Conservation (phyloP, 306 rosid species). For the Pyrus betulifolia region DNA sequence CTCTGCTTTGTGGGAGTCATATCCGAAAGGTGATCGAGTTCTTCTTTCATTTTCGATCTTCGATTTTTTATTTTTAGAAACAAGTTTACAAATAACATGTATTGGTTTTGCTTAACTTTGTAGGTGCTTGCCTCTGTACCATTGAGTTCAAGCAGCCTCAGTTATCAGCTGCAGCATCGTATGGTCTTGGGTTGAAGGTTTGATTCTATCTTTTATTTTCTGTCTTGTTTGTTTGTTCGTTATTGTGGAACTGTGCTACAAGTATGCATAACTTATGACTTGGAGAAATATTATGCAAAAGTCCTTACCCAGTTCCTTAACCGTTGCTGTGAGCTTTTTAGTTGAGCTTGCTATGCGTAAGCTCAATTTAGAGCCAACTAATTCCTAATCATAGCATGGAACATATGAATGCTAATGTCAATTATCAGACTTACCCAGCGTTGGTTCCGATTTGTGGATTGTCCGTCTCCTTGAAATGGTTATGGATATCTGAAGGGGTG, state of each 20-base stretch:
- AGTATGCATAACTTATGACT: not conserved
- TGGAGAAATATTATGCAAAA: not conserved
- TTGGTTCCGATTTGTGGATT: not conserved
- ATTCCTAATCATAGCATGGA: not conserved
- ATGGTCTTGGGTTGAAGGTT: slow-evolving; percentile 53
- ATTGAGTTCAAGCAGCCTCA: slow-evolving; percentile 35
- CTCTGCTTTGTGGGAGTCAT: slow-evolving; percentile 35
- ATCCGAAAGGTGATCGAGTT: slow-evolving; percentile 34
- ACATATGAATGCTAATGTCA: not conserved
- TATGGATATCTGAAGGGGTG: not conserved
- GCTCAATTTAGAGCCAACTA: not conserved
- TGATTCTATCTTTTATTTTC: slow-evolving; percentile 2
- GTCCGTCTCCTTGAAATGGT: not conserved
- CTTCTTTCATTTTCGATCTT: slow-evolving; percentile 3
- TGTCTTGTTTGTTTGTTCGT: not conserved
- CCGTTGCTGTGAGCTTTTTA: not conserved
- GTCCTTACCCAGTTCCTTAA: not conserved
- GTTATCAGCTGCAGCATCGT: slow-evolving; percentile 41
- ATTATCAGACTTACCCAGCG: not conserved
- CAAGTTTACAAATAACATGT: not conserved
- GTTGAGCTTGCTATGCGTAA: not conserved
- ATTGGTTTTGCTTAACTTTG: slow-evolving; percentile 14
- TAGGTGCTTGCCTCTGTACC: slow-evolving; percentile 34
- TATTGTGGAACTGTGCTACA: not conserved
- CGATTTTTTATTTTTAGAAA: not conserved